Conservation (phyloP, 2,329 filamentous ascomycete genomes). For the Colletotrichum nymphaeae region DNA sequence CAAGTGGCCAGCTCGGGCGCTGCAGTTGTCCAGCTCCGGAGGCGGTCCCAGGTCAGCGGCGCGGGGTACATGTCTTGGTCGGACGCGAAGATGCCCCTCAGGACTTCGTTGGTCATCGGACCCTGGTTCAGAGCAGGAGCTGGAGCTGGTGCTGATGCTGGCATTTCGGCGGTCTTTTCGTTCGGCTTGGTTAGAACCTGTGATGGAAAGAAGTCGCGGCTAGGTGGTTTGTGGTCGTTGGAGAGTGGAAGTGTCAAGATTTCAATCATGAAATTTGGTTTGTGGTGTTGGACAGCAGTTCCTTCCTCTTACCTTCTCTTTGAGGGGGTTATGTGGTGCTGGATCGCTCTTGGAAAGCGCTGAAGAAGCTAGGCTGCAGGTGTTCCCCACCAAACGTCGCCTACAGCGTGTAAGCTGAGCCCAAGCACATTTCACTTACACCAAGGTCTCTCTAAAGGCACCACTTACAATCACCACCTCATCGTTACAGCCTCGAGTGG, state of each 20-base stretch:
- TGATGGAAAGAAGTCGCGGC: neutral
- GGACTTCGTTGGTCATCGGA: slow-evolving; percentile 34
- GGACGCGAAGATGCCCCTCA: slow-evolving; percentile 41
- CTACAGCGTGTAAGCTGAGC: neutral
- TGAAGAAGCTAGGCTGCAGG: neutral
- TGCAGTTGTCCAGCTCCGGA: slow-evolving; percentile 43
- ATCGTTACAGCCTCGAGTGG: neutral
- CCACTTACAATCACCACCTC: neutral
- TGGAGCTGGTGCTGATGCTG: neutral
- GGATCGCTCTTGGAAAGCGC: neutral
- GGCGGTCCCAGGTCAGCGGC: slow-evolving; percentile 43
- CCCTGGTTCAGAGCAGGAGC: neutral
- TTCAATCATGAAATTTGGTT: neutral
- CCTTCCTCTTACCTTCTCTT: no score
- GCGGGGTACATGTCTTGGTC: slow-evolving; percentile 50
- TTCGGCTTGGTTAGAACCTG: neutral
- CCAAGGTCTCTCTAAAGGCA: neutral
- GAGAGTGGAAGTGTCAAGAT: neutral
- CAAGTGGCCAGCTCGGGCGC: slow-evolving; percentile 43
- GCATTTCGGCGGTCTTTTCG: neutral
- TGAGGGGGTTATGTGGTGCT: neutral
- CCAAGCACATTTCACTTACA: neutral
- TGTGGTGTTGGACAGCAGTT: neutral
- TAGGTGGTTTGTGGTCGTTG: neutral
- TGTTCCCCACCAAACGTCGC: neutral